Conservation (phyloP, 805 yeast species). For the Saccharomyces paradoxus region DNA sequence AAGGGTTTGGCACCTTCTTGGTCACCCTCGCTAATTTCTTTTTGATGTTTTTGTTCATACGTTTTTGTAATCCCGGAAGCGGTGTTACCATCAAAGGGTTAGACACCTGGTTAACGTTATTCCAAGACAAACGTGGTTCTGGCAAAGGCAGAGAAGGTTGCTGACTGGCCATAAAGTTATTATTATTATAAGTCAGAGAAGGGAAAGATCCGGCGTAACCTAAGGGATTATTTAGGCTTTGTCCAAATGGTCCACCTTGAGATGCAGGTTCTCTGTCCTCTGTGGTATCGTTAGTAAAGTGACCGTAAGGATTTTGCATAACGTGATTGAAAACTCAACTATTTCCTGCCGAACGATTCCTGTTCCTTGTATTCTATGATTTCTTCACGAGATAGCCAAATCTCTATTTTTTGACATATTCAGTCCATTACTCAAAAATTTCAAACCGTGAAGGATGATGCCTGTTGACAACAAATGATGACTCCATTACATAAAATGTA, state of each 20-base stretch:
- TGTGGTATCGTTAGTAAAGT: background rate
- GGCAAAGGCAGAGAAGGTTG: background rate
- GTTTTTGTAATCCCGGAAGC: background rate
- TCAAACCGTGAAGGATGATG: background rate
- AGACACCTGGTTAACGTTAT: background rate
- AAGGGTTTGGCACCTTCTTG: background rate
- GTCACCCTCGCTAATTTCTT: background rate
- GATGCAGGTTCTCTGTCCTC: background rate
- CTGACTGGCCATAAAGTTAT: background rate
- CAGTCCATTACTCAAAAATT: background rate
- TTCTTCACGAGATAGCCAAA: background rate
- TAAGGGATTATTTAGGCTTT: background rate
- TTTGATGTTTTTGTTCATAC: background rate
- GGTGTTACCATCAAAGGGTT: background rate
- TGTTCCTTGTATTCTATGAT: background rate
- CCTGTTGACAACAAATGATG: background rate
- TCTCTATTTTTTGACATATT: background rate
- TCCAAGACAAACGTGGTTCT: background rate
- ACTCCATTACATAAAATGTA: background rate
- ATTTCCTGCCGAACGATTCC: background rate
- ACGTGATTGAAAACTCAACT: background rate
- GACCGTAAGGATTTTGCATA: background rate
- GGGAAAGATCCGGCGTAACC: background rate
- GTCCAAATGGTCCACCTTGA: background rate
- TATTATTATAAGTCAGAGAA: background rate